A percentile compares a stretch with the other conserved stretches of the same genome.
These are phyloP conservation scores for Pleurotus pulmonarius DNA, from an alignment of 768 basidiomycete species.

Conservation along the genomic window DNA sequence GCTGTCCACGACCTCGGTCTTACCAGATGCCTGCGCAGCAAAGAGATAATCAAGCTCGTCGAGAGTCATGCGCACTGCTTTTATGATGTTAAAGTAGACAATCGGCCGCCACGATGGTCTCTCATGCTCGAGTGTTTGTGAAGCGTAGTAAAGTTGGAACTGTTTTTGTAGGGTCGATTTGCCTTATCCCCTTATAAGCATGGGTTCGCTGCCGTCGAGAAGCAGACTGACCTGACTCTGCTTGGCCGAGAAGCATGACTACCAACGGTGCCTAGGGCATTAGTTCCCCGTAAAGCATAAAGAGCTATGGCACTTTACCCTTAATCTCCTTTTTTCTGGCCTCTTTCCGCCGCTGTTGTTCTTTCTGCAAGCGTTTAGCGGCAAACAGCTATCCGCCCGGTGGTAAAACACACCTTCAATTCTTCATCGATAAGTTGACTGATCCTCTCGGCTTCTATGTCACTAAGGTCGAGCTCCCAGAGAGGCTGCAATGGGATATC, in stretches of 20 bases:
- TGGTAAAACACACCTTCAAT: conserved; percentile 35
- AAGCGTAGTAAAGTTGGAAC: conserved; percentile 78
- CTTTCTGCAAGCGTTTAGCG: conserved; percentile 35
- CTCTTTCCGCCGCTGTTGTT: conserved; percentile 42
- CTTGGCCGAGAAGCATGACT: conserved; percentile 79
- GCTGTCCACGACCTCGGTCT: conserved; percentile 17
- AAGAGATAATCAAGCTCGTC: conserved; percentile 66
- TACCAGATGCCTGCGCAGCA: conserved; percentile 19
- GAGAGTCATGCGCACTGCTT: conserved; percentile 71
- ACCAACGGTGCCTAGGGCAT: background rate
- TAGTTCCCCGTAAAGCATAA: background rate
- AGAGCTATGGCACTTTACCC: conserved; percentile 24
- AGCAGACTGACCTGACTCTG: conserved; percentile 49
- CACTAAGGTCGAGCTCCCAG: conserved; percentile 2
- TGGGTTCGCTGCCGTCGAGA: background rate
- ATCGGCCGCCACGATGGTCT: conserved; percentile 75
- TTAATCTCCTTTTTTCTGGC: conserved; percentile 47
- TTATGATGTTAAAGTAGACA: conserved; percentile 82
- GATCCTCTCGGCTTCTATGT: conserved; percentile 40
- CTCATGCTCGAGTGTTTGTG: conserved; percentile 64
- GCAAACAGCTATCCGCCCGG: background rate
- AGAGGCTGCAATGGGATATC: background rate
- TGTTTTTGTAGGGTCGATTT: conserved; percentile 86
- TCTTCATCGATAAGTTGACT: conserved; percentile 57
- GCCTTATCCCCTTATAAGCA: conserved; percentile 32